Base-by-base conservation (phyloP, 1,139 yeast genomes). In the Taphrina pruni region DNA sequence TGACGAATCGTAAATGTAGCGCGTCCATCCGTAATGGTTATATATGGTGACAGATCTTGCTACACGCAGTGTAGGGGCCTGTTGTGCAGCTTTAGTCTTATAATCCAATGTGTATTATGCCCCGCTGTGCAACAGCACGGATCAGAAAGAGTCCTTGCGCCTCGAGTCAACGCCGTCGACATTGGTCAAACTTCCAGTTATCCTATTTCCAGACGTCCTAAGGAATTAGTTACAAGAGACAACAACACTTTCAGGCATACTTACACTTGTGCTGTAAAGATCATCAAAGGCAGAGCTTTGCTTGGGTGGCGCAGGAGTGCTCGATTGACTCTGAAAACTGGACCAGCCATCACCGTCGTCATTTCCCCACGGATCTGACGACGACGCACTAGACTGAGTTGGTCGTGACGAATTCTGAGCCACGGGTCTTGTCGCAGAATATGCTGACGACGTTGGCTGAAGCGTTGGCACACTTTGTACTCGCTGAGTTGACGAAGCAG, bases 211-310 rank as follows among this genome's bases (percentile, higher is more conserved):
- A 64, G 21, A 64, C 67, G 43, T 64, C 67, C 62, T 58, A 43
- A 8, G 8, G 43, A 14, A 14, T 58, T 12, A 57, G 51, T 32
- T 17, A 51, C 14, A 39, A 39, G 43, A 39, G 14, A 39, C 43
- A 39, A 39, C 14, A 39, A 11, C 11, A 11, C 14, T 6, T 39
- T 1, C 8, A 11, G 9, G 9, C n/a, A n/a, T n/a, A 39, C 65
- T 50, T 8, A 51, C 65, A 48, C 69, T 65, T 50, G 69, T 58
- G 11, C 62, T 48, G 39, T 65, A 57, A 14, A 65, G 46, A 32
- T 65, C 69, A 36, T 58, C 69, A 41, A 65, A 65, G 14, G 64
- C 69, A n/a, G 64, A 57, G 14, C 26, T 20, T n/a, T 56, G 57
- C 46, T 21, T 58, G 20, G 61, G 11, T 2, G 43, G 38, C 20